Percentiles rank a stretch among this genome's conserved stretches.
These are phyloP conservation scores for Capsicum chinense DNA, from an alignment of 257 asterid genomes.

Conservation along the genomic window DNA sequence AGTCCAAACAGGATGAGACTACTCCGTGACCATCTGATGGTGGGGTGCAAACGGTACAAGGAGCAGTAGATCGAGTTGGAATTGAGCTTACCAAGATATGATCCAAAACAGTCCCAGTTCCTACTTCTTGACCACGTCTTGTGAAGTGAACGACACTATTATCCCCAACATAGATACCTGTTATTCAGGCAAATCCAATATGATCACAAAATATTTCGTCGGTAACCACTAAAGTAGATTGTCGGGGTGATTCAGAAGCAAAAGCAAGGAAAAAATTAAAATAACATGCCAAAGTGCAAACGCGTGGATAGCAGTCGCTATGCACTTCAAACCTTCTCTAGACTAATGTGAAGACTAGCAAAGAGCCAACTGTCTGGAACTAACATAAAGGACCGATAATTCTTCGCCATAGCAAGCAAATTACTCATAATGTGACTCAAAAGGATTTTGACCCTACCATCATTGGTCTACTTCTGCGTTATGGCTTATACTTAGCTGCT, in stretches of 20 bases:
- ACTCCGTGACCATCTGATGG: constrained; percentile 76
- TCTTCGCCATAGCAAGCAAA: neutral
- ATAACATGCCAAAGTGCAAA: neutral
- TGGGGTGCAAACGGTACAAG: constrained; percentile 72
- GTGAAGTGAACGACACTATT: constrained; percentile 86
- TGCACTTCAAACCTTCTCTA: neutral
- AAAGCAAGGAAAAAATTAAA: neutral
- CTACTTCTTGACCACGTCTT: constrained; percentile 93
- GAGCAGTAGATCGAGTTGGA: constrained; percentile 55
- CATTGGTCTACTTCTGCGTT: neutral
- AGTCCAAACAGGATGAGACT: constrained; percentile 72
- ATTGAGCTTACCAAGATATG: constrained; percentile 75
- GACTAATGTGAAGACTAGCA: neutral
- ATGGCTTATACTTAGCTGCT: neutral
- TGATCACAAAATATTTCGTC: too few relatives aligned
- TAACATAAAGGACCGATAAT: neutral
- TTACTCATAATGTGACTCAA: neutral
- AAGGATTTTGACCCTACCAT: neutral
- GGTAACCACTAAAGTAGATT: neutral
- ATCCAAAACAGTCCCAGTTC: constrained; percentile 84
- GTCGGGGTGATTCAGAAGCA: neutral
- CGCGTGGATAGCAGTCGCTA: neutral
- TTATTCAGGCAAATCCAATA: neutral
- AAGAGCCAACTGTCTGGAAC: neutral
- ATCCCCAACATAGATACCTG: constrained; percentile 85